Evolutionary conservation across 2,329 filamentous ascomycete genomes (phyloP), one percentile per base, ranked within the genome.

Genomic region (Leptographium galeiforme): DNA sequence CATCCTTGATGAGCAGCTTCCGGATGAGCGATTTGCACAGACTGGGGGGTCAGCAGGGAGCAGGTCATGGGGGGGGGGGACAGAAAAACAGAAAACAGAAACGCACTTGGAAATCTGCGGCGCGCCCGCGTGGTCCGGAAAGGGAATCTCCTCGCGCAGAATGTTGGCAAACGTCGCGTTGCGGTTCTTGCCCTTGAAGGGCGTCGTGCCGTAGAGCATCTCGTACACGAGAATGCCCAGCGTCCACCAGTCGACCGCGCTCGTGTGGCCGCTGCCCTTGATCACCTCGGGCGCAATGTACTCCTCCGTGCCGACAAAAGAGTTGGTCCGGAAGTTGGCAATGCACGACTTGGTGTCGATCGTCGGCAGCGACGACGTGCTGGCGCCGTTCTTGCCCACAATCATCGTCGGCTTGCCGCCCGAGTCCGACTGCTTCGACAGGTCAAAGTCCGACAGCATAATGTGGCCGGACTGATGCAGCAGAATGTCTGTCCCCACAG

Each of bases 401-500:
- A 98, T 96, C 91, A 98, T 97, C 30, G 90, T 96, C 49, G 93
- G 93, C 64, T 91, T 91, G 71, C 93, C 93, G 64, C 90, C 93
- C 16, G 88, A 84, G 60, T 94, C 93, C 8, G 93, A 98, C 70
- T 98, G 93, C 70, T 98, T 98, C 11, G 90, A 96, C 57, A 98
- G 72, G 69, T 98, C 93, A 69, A 98, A 98, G 72, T 98, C 93
- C 57, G 93, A 97, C 67, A 98, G 79, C 93, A 98, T 98, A 62
- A 98, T 98, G 69, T 98, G 93, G 16, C 93, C 93, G n/a, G 93
- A 97, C 68, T 98, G 93, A 67, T 98, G 93, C 25, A 98, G 81
- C 14, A 98, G 77, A 60, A 98, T 98, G 63, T 98, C 90, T 96
- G 8, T 39, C 52, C 39, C 52, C 39, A 25, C 18, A 44, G 13